Conservation (phyloP, 495 filamentous ascomycete species). For the Recurvomyces mirabilis region DNA sequence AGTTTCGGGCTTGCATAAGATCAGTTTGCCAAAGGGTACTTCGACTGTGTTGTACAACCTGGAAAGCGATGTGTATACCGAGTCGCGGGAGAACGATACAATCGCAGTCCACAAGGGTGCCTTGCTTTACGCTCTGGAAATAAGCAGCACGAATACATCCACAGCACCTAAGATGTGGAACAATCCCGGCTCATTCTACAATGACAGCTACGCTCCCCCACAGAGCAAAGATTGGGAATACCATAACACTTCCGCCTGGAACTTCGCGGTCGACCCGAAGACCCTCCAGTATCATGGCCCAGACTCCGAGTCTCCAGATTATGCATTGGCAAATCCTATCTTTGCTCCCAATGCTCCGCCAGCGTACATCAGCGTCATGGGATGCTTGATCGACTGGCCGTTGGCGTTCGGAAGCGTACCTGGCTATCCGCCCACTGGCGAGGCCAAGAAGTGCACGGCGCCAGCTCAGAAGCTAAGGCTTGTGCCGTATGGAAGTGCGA, state of each 20-base stretch:
- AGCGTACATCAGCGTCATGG: slow-evolving; percentile 38
- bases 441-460: slow-evolving; percentile 31
- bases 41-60: slow-evolving; percentile 25
- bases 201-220: slow-evolving; percentile 22
- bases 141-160: slow-evolving; percentile 27
- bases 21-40: slow-evolving; percentile 26
- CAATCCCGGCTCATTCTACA: slow-evolving; percentile 12
- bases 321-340: slow-evolving; percentile 35
- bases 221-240: slow-evolving; percentile 33
- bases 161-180: slow-evolving; percentile 21
- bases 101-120: slow-evolving; percentile 44
- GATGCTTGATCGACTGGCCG: slow-evolving; percentile 45
- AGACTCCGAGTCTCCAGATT: slow-evolving; percentile 8
- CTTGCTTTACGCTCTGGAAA: slow-evolving; percentile 44
- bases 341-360: slow-evolving; percentile 41
- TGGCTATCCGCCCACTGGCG: slow-evolving; percentile 33
- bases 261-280: slow-evolving; percentile 39
- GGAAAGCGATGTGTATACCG: slow-evolving; percentile 21
- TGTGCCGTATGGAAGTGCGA: slow-evolving; percentile 46
- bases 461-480: slow-evolving; percentile 35
- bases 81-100: slow-evolving; percentile 41
- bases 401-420: slow-evolving; percentile 35
- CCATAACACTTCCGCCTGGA: slow-evolving; percentile 34
- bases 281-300: slow-evolving; percentile 28
- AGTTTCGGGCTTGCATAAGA: slow-evolving; percentile 27